A percentile compares a stretch with the other conserved stretches of the same genome.
phyloP scores from a whole-genome alignment of 805 yeast genomes.

The Scheffersomyces lignosus region DNA sequence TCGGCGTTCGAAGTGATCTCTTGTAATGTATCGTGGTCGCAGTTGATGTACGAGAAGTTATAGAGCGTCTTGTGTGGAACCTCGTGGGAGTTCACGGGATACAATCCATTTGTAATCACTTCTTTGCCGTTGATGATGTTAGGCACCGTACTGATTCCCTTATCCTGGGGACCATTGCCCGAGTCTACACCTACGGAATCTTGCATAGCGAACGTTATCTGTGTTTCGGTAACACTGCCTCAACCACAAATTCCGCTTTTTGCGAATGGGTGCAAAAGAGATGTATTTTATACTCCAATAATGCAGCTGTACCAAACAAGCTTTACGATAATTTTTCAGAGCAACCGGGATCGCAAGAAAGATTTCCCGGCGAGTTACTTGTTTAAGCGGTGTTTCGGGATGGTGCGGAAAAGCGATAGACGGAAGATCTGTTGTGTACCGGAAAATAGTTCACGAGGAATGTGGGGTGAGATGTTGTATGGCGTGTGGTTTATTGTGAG shows the following conservation, averaged over 20 bases:
- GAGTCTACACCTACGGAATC: neutral
- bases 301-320: neutral
- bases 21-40: neutral
- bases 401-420: no score
- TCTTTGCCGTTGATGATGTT: neutral
- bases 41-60: neutral
- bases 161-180: neutral
- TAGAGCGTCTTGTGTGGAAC: neutral
- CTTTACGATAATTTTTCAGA: neutral
- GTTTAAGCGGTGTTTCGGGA: no score
- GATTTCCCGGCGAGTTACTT: no score
- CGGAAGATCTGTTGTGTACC: no score
- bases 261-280: no score
- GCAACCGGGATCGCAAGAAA: no score
- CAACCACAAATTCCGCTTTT: no score
- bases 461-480: no score
- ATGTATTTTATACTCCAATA: neutral
- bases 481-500: no score
- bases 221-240: no score
- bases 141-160: neutral
- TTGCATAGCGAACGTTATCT: neutral
- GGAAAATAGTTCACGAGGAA: no score
- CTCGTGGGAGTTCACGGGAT: neutral
- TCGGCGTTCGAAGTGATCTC: slow-evolving; percentile 8
- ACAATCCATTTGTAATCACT: neutral